Evolutionary conservation across 371 early-diverging fungal genomes (phyloP), one percentile per base, ranked within the genome.

Genomic region (Circinella umbellata): DNA sequence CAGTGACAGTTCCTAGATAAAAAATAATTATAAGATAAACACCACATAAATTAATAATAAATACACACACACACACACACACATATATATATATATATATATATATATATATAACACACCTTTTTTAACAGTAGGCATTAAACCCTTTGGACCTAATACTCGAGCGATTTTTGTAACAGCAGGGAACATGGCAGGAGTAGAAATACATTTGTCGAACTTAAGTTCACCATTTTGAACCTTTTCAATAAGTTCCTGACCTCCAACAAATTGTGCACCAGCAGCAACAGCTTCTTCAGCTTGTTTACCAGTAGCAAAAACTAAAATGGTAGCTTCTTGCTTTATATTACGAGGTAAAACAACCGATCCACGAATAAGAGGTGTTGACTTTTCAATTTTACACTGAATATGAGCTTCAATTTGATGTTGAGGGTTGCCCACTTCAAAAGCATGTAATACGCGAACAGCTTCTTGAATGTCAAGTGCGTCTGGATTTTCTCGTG

Each of bases 51-150:
- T 2, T 27, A 2, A 27, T 27, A 27, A 27, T 27, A 27, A 2
- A 27, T 2, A 27, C 27, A 27, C 27, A 27, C 27, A 27, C 27
- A 27, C 27, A 27, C 27, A 27, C 27, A 27, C 27, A 27, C 27
- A 27, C 27, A 27, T 27, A 27, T 27, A 27, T 27, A 27, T 27
- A 27, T 27, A 27, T 27, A 27, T 27, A 27, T 27, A 27, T 27
- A 27, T 27, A 27, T 27, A 27, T 27, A 27, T 27, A 27, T 27
- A 27, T 27, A 27, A 27, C 27, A 27, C 0, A 88, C 93, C 96
- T 79, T 94, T 94, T 68, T 95, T 94, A 17, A 93, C 91, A 38
- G 94, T 95, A 14, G 98, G 98, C 98, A 98, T 97, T 67, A 98
- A 84, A 20, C 96, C 96, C 78, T 93, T 95, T 36, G 98, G 97